phyloP scores from a whole-genome alignment of 768 basidiomycete genomes.

The Boletus sp. region DNA sequence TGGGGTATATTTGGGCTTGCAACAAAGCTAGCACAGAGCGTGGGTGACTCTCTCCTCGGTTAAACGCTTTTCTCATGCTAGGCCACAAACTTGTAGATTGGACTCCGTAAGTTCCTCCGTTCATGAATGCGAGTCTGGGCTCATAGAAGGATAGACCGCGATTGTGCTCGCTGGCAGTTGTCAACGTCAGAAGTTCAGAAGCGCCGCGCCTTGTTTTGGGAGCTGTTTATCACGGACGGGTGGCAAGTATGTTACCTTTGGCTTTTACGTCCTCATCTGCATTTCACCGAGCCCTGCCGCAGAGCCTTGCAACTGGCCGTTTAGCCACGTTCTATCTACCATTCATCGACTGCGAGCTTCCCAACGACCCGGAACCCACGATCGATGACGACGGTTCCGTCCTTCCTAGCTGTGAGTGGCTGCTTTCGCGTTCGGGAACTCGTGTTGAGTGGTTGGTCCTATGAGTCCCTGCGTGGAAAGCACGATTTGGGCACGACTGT shows the following conservation, averaged over 20 bases:
- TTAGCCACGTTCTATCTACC: constrained; percentile 66
- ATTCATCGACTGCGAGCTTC: constrained; percentile 70
- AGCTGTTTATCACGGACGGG: constrained; percentile 68
- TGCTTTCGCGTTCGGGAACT: not conserved
- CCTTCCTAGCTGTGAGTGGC: constrained; percentile 55
- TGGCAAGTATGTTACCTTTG: constrained; percentile 55
- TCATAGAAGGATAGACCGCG: constrained; percentile 53
- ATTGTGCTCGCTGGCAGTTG: constrained; percentile 68
- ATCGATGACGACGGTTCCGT: constrained; percentile 56
- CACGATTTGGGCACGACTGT: constrained; percentile 62
- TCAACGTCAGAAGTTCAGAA: constrained; percentile 63
- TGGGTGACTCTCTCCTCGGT: constrained; percentile 33
- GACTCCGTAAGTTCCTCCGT: constrained; percentile 51
- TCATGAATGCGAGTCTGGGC: not conserved
- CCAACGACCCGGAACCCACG: constrained; percentile 55
- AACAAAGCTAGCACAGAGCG: constrained; percentile 65
- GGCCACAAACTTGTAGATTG: constrained; percentile 43
- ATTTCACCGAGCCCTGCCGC: not conserved
- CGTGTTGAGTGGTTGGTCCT: not conserved
- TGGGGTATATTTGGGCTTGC: constrained; percentile 66
- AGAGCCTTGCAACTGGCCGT: constrained; percentile 71
- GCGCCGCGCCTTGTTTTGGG: constrained; percentile 69
- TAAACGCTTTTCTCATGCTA: not conserved
- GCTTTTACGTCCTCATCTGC: not conserved
- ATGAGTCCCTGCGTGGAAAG: constrained; percentile 67